Evolutionary conservation across 2,329 filamentous ascomycete species (phyloP).

Genomic region (Trichothecium roseum): DNA sequence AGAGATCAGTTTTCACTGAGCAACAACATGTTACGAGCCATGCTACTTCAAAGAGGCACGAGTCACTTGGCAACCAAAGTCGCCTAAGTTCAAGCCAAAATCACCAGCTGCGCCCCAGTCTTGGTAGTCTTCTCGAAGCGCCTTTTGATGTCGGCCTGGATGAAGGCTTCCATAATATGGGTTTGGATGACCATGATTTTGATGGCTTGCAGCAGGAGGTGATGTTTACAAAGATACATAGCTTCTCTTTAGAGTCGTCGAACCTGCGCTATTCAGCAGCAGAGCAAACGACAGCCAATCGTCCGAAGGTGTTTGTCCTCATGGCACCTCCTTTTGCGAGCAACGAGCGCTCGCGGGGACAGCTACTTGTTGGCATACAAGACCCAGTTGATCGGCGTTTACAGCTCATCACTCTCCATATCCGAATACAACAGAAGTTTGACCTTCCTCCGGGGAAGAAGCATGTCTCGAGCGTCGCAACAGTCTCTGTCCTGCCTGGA

Average conservation of each 20-base stretch:
- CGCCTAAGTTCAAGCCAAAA: conserved; percentile 30
- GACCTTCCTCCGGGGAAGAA: conserved; percentile 13
- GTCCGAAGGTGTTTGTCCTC: conserved; percentile 59
- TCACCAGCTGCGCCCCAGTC: conserved; percentile 36
- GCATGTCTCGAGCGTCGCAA: conserved; percentile 8
- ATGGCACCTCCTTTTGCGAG: conserved; percentile 45
- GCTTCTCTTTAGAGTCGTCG: conserved; percentile 49
- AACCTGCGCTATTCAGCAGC: conserved; percentile 52
- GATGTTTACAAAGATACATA: conserved; percentile 61
- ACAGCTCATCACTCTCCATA: conserved; percentile 53
- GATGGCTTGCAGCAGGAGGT: conserved; percentile 64
- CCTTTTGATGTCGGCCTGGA: conserved; percentile 62
- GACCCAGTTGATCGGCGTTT: conserved; percentile 58
- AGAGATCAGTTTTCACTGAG: conserved; percentile 71
- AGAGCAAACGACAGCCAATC: conserved; percentile 37
- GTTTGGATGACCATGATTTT: conserved; percentile 59
- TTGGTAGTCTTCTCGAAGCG: conserved; percentile 56
- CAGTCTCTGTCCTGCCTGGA: conserved; percentile 23
- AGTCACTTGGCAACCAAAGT: conserved; percentile 51
- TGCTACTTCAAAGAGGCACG: conserved; percentile 47
- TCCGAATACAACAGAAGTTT: conserved; percentile 31
- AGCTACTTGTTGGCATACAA: conserved; percentile 58
- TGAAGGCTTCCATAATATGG: conserved; percentile 63
- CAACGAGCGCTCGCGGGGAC: conserved; percentile 41
- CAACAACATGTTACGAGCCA: conserved; percentile 28